phyloP scores from a whole-genome alignment of 2,329 filamentous ascomycete genomes.

The Biscogniauxia mediterranea region DNA sequence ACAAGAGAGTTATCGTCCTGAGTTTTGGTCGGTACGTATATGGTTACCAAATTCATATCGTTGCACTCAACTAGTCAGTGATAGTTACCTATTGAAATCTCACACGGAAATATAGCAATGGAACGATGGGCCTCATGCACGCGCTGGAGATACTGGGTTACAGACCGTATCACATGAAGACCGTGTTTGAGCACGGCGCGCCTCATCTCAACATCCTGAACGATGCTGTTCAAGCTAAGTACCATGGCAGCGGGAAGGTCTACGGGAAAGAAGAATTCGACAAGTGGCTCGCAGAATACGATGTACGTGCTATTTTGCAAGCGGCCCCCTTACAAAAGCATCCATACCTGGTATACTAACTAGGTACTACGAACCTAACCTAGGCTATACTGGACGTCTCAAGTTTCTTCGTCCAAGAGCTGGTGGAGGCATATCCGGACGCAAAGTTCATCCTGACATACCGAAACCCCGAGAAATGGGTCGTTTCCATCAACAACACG shows the following conservation, averaged over 20 bases:
- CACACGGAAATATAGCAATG: conserved; percentile 3
- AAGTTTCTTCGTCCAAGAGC: conserved; percentile 3
- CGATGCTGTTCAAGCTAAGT: conserved; percentile 5
- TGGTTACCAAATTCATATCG: too few species aligned
- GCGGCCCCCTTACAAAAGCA: neutral
- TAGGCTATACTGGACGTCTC: conserved; percentile 5
- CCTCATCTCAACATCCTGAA: conserved; percentile 5
- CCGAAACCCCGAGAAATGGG: conserved; percentile 2
- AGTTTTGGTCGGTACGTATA: conserved; percentile 4
- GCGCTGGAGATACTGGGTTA: conserved; percentile 5
- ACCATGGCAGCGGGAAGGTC: conserved; percentile 1
- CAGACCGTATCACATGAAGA: conserved; percentile 6
- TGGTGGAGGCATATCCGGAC: conserved; percentile 9
- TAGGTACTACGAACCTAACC: too few species aligned
- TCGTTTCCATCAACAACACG: neutral
- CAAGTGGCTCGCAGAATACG: conserved; percentile 6
- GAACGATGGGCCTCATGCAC: conserved; percentile 8
- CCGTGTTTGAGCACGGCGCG: conserved; percentile 3
- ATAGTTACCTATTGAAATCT: too few species aligned
- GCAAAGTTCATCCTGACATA: conserved; percentile 8
- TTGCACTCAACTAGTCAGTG: neutral
- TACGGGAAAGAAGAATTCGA: conserved; percentile 7
- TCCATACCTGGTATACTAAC: too few species aligned
- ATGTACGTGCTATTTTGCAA: neutral
- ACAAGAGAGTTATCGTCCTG: conserved; percentile 3